Percentiles rank a stretch among this genome's conserved stretches.
phyloP scores from a whole-genome alignment of 2,329 filamentous ascomycete species.

The Rhynchosporium secalis region DNA sequence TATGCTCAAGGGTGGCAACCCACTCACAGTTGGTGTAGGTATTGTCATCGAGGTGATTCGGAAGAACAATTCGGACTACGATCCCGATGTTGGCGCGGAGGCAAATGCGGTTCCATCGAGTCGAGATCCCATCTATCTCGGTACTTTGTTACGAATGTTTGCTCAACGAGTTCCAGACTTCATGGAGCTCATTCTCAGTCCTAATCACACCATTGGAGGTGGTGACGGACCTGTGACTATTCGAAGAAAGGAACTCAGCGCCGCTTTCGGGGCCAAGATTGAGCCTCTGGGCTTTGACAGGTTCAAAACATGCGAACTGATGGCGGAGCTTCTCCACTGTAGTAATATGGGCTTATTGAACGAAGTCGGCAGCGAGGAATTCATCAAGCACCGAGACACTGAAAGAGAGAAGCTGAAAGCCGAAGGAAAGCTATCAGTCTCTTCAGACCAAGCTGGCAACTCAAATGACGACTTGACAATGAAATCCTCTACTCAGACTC shows the following conservation, averaged over 20 bases:
- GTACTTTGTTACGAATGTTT: slow-evolving; percentile 84
- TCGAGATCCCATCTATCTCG: slow-evolving; percentile 92
- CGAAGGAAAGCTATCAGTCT: slow-evolving; percentile 67
- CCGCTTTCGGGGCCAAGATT: slow-evolving; percentile 87
- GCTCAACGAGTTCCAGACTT: slow-evolving; percentile 91
- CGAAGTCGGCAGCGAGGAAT: slow-evolving; percentile 83
- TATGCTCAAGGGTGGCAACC: slow-evolving; percentile 92
- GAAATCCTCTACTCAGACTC: slow-evolving; percentile 51
- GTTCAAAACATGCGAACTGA: slow-evolving; percentile 98
- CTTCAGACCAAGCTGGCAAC: slow-evolving; percentile 46
- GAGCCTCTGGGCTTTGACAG: slow-evolving; percentile 95
- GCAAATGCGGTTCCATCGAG: slow-evolving; percentile 77
- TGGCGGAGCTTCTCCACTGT: slow-evolving; percentile 96
- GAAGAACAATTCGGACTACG: slow-evolving; percentile 99
- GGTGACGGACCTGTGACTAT: slow-evolving; percentile 59
- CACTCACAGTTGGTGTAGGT: slow-evolving; percentile 91
- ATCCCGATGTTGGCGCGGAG: slow-evolving; percentile 84
- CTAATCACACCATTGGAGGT: slow-evolving; percentile 57
- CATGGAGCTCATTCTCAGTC: slow-evolving; percentile 83
- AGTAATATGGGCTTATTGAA: slow-evolving; percentile 98
- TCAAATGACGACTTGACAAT: slow-evolving; percentile 64
- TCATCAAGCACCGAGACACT: slow-evolving; percentile 75
- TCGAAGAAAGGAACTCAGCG: slow-evolving; percentile 72
- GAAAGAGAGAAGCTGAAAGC: slow-evolving; percentile 78
- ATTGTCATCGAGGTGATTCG: slow-evolving; percentile 98